Evolutionary conservation across 169 alveolate genomes (phyloP), one percentile per base, ranked within the genome.

Genomic region (Cryptosporidium meleagridis): DNA sequence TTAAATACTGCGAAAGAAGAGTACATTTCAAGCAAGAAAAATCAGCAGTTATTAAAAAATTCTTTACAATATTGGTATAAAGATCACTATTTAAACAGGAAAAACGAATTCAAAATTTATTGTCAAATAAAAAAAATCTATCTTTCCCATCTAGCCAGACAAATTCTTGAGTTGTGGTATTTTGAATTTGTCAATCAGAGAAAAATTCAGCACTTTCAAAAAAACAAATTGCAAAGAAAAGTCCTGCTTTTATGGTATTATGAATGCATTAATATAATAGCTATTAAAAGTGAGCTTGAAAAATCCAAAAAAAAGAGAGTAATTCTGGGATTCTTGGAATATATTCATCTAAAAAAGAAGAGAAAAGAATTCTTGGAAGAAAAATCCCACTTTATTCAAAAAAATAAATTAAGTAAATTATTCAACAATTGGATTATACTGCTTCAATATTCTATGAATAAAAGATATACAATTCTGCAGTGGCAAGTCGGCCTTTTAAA

Each of bases 391-490:
- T 1, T 3, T 8, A 12, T 62, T 37, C 44, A 65, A 12, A 41
- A 33, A 5, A 59, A 31, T 6, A 59, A 3, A 45, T 16, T 80
- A 18, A 33, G 14, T 62, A n/a, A 14, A 39, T 33, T 44, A 18
- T 80, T 80, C 61, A 44, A 65, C 16, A 21, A 65, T n/a, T 80
- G 89, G 89, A 9, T 59, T 6, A 31, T 65, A 21, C n/a, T 80
- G 16, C 41, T 80, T 6, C 61, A 80, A 45, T 80, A 80, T 29
- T 80, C 80, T 29, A 59, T 80, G 75, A 80, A 51, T 65, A 80
- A 80, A 48, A 59, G 89, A 65, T 80, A 80, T 33, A 80, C 51
- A 14, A 80, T 80, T 44, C n/a, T 80, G 29, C 48, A 80, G 23
- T 80, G 89, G 89, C 89, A 80, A 48, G 45, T 80, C 0, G 10